Percentiles rank a stretch among this genome's conserved stretches.
phyloP scores from a whole-genome alignment of 768 basidiomycete species.

The Mycena latifolia region DNA sequence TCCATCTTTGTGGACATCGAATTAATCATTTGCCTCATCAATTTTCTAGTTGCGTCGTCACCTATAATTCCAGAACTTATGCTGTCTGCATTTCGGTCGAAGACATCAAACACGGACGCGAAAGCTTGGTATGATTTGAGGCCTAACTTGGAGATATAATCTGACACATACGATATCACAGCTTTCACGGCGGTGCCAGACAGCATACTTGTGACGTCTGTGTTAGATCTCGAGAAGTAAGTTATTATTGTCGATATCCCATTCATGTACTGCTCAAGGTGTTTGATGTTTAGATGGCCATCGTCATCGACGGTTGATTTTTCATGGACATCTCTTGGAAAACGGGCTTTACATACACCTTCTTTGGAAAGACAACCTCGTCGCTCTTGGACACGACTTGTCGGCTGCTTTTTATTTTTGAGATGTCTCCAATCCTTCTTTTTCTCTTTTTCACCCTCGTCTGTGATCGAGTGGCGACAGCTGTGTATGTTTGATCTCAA shows the following conservation, averaged over 20 bases:
- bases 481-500: not conserved
- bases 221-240: not conserved
- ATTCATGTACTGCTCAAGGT: not conserved
- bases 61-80: not conserved
- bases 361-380: not conserved
- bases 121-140: constrained; percentile 3
- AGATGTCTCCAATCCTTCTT: not conserved
- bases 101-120: not conserved
- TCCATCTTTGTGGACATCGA: constrained; percentile 20
- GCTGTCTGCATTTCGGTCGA: constrained; percentile 28
- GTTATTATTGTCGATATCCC: not conserved
- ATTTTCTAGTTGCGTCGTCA: not conserved
- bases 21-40: constrained; percentile 21
- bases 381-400: not conserved
- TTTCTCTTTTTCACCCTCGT: not conserved
- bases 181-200: not conserved
- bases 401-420: not conserved
- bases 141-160: not conserved
- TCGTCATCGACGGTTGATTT: not conserved
- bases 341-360: not conserved
- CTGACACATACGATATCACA: not conserved
- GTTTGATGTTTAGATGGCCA: not conserved
- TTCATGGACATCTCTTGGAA: not conserved
- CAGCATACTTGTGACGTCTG: not conserved
- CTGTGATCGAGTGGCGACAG: not conserved